Percentiles rank a stretch among this genome's conserved stretches.
phyloP scores from a whole-genome alignment of 768 basidiomycete species.

The Mycena sanguinolenta region DNA sequence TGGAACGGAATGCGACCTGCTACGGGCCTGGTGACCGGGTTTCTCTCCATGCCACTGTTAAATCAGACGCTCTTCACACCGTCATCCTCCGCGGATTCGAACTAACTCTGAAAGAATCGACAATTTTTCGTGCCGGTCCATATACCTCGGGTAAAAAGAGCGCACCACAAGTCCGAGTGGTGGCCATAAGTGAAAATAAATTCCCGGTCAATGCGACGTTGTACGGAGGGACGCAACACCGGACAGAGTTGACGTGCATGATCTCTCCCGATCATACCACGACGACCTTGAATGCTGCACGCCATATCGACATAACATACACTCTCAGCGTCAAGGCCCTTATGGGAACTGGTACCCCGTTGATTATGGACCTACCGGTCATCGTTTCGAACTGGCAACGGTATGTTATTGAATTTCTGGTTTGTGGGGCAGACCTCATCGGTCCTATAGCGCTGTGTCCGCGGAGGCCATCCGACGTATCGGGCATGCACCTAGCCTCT shows the following conservation, averaged over 20 bases:
- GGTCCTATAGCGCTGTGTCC: conserved; percentile 71
- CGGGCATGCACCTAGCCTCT: conserved; percentile 61
- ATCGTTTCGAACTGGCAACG: conserved; percentile 90
- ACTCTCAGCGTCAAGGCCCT: conserved; percentile 82
- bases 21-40: conserved; percentile 91
- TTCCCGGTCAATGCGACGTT: conserved; percentile 80
- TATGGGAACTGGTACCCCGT: conserved; percentile 73
- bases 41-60: conserved; percentile 76
- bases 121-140: conserved; percentile 77
- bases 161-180: conserved; percentile 67
- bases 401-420: conserved; percentile 55
- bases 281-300: conserved; percentile 83
- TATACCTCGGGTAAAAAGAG: conserved; percentile 68
- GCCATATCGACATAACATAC: conserved; percentile 91
- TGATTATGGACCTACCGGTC: conserved; percentile 82
- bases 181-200: conserved; percentile 77
- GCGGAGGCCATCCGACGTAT: conserved; percentile 77
- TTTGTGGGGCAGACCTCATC: conserved; percentile 5
- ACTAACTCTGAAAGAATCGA: conserved; percentile 82
- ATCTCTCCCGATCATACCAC: conserved; percentile 83
- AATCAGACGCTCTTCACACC: conserved; percentile 76
- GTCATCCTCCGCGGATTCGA: conserved; percentile 88
- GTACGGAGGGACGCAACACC: conserved; percentile 78
- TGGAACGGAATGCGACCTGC: conserved; percentile 83
- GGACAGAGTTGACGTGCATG: conserved; percentile 78